These are phyloP conservation scores for Apiotrichum veenhuisii DNA, from an alignment of 1,284 basidiomycete species.

Conservation along the genomic window DNA sequence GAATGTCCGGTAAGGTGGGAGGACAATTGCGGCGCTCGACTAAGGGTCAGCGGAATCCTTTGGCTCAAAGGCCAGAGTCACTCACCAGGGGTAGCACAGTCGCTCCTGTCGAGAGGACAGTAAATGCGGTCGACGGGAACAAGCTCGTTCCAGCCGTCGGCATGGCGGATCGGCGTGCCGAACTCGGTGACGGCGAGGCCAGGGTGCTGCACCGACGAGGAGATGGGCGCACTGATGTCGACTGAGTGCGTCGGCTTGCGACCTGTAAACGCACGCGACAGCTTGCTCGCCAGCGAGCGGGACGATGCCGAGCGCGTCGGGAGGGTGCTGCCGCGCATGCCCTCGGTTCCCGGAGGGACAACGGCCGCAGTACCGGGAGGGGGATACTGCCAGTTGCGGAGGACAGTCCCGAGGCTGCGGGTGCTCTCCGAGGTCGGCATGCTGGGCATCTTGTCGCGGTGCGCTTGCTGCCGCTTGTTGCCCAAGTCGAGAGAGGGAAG, in stretches of 20 bases:
- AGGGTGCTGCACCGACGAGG: not conserved
- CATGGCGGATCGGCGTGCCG: not conserved
- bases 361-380: not conserved
- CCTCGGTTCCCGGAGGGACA: not conserved
- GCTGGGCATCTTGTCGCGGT: not conserved
- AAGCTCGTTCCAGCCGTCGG: not conserved
- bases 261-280: slow-evolving; percentile 3
- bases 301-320: not conserved
- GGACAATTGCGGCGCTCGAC: not conserved
- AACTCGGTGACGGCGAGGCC: slow-evolving; percentile 6
- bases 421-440: not conserved
- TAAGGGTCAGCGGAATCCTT: not conserved
- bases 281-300: slow-evolving; percentile 3
- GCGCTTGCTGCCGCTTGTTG: not conserved
- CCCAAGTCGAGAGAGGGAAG: not conserved
- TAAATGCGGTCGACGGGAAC: not conserved
- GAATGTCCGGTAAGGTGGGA: not conserved
- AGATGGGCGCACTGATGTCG: slow-evolving; percentile 3
- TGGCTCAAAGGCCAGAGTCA: not conserved
- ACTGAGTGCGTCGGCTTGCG: not conserved
- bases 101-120: not conserved
- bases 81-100: not conserved
- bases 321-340: not conserved
- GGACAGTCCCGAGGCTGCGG: not conserved
- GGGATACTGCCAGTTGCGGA: not conserved